Base-by-base conservation (phyloP, 2,329 filamentous ascomycete species). In the Aspergillus brunneoviolaceus region DNA sequence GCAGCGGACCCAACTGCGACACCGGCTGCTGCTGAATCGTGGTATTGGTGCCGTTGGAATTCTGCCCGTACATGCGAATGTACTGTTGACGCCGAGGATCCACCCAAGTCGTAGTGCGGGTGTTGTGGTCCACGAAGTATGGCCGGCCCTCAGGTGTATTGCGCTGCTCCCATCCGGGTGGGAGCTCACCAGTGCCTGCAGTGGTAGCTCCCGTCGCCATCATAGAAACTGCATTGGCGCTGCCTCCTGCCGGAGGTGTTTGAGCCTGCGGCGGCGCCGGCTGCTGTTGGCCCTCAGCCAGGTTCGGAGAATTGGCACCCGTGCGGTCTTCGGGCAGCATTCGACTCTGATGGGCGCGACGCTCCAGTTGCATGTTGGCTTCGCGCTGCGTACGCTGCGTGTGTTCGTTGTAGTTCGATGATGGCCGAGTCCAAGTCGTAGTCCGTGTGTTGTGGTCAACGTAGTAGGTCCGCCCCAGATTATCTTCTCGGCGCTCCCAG, bases 91-190 rank as follows among this genome's bases (percentile, higher is more conserved):
- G 89, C 68, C 95, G 88, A 31, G 95, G 95, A 74, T 99, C 95
- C 16, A 99, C 95, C 95, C 95, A 99, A 0, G 95, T 98, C 0
- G 95, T 99, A 1, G 95, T 98, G 65, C 95, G 87, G 10, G 95
- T 98, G 75, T 98, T 99, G 78, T 99, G 95, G 74, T 99, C 95
- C 53, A 99, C 95, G 77, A 97, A 99, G 78, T 99, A 99, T 9
- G 94, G 85, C 54, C 95, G 87, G 29, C 94, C 93, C 81, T 99
- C 95, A 0, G 95, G 94, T 0, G 95, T 99, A 78, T 91, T 93
- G 69, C 95, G 85, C 76, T 97, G 92, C 77, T 99, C 95, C 95
- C 95, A 99, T 29, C 94, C 91, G 21, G 94, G 89, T 45, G 95
- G 95, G 61, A 99, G 87, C 78, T 99, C 95, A 63, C 95, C 95